phyloP scores from a whole-genome alignment of 164 flowering plant species.

The Tinospora cordifolia region DNA sequence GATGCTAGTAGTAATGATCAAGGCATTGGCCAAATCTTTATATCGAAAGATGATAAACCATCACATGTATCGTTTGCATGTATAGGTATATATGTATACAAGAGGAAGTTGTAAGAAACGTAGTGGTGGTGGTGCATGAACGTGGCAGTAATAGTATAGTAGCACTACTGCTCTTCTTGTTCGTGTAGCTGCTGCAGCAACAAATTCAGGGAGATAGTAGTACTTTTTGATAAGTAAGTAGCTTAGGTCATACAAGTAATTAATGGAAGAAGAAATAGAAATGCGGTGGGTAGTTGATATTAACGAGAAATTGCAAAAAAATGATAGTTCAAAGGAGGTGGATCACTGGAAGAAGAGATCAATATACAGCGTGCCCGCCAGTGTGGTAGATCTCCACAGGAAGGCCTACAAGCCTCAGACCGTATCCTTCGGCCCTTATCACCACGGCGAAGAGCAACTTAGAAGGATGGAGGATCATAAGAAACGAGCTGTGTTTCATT shows the following conservation, averaged over 20 bases:
- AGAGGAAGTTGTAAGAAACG: too few species aligned
- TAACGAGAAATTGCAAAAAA: conserved; percentile 8
- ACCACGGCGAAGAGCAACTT: conserved; percentile 29
- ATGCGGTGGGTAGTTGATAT: conserved; percentile 19
- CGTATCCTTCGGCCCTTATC: conserved; percentile 52
- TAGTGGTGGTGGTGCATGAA: neutral
- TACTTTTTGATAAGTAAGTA: neutral
- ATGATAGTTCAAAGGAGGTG: conserved; percentile 12
- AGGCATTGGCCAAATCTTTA: neutral
- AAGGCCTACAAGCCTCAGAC: conserved; percentile 34
- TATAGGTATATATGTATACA: too few species aligned
- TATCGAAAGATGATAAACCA: too few species aligned
- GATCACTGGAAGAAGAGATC: conserved; percentile 26
- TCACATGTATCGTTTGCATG: neutral
- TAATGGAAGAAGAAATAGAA: neutral
- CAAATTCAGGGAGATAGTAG: neutral
- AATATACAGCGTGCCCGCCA: conserved; percentile 21
- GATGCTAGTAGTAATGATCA: neutral
- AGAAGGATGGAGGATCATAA: conserved; percentile 44
- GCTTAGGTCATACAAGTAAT: neutral
- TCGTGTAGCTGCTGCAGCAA: too few species aligned
- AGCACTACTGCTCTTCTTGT: too few species aligned
- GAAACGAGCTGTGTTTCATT: conserved; percentile 39
- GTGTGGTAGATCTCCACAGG: conserved; percentile 14
- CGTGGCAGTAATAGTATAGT: neutral